A percentile compares a stretch with the other conserved stretches of the same genome.
Conservation (phyloP, 2,329 filamentous ascomycete species). For the Biscogniauxia mediterranea region DNA sequence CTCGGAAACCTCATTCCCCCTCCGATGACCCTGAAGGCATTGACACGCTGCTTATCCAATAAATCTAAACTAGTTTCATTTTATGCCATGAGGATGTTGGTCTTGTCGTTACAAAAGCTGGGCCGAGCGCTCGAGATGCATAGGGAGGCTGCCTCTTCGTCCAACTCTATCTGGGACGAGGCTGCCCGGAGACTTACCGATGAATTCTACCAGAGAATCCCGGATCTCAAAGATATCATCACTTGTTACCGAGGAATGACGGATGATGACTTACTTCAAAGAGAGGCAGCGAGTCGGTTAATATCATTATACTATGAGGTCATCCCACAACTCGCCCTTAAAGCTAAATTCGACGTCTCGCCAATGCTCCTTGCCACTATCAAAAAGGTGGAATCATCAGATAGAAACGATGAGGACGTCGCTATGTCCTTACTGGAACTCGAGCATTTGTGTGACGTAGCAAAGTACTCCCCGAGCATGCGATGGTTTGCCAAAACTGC, state of each 20-base stretch:
- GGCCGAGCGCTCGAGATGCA: conserved; percentile 61
- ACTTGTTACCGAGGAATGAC: conserved; percentile 68
- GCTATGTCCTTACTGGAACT: conserved; percentile 69
- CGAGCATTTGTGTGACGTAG: conserved; percentile 77
- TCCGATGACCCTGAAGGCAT: conserved; percentile 74
- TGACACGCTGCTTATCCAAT: conserved; percentile 75
- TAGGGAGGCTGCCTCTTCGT: conserved; percentile 39
- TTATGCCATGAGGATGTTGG: conserved; percentile 78
- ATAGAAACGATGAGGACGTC: conserved; percentile 47
- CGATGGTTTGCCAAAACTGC: conserved; percentile 83
- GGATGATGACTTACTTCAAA: conserved; percentile 69
- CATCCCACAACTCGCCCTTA: conserved; percentile 74
- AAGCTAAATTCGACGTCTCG: conserved; percentile 87
- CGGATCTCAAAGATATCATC: conserved; percentile 78
- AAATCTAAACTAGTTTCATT: conserved; percentile 79
- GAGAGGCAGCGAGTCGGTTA: conserved; percentile 75
- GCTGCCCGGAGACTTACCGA: conserved; percentile 65
- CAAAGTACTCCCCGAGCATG: conserved; percentile 78
- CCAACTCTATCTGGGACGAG: conserved; percentile 64
- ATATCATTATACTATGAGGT: conserved; percentile 83
- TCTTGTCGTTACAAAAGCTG: conserved; percentile 77
- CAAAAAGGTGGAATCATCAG: conserved; percentile 54
- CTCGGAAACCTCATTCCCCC: conserved; percentile 85
- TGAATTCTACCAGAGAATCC: conserved; percentile 75
- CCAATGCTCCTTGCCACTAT: conserved; percentile 69